These are phyloP conservation scores for Parasitella parasitica DNA, from an alignment of 371 early-diverging fungal genomes.

Conservation along the genomic window DNA sequence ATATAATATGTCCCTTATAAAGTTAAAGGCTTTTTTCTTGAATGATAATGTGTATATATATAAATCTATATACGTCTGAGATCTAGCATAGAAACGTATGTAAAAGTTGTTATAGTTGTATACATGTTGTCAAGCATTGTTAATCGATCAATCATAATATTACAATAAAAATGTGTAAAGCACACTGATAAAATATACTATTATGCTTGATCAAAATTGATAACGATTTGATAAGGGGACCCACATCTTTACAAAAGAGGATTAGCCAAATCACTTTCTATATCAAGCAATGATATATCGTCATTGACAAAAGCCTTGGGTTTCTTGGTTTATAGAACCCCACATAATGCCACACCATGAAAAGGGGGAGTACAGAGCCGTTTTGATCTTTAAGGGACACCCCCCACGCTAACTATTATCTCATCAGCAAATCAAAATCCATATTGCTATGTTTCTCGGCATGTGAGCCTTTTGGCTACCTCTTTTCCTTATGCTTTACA, in stretches of 20 bases:
- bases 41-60: too few species aligned
- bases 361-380: neutral
- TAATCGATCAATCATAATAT: neutral
- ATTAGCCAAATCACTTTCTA: conserved; percentile 22
- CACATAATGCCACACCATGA: conserved; percentile 42
- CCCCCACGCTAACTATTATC: neutral
- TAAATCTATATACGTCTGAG: too few species aligned
- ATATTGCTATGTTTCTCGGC: neutral
- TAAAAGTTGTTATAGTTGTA: too few species aligned
- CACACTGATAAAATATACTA: neutral
- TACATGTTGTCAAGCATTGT: neutral
- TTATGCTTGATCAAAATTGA: conserved; percentile 13
- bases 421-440: neutral
- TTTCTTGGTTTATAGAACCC: neutral
- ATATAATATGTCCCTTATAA: conserved; percentile 3
- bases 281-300: conserved; percentile 21
- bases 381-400: neutral
- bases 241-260: conserved; percentile 21
- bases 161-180: too few species aligned
- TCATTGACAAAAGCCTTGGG: conserved; percentile 8
- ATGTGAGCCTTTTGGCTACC: neutral
- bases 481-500: neutral
- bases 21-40: conserved; percentile 2
- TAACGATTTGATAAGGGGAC: conserved; percentile 19
- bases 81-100: too few species aligned